These are phyloP conservation scores for Durio zibethinus DNA, from an alignment of 345 rosid genomes.

Conservation along the genomic window DNA sequence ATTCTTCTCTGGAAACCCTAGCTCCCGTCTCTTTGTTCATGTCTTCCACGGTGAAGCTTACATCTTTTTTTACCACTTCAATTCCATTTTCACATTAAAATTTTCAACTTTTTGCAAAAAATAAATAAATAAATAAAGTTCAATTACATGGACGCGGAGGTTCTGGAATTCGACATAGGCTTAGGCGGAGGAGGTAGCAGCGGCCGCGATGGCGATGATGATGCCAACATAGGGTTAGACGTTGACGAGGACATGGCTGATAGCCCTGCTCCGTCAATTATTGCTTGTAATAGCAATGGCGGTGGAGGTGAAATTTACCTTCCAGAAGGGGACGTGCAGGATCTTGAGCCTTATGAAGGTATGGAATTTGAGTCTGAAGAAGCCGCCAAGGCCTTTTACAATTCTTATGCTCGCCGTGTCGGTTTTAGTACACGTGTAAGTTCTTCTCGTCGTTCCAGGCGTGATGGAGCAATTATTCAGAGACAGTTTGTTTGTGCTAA, in stretches of 20 bases:
- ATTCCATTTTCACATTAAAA: neutral
- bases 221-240: conserved; percentile 27
- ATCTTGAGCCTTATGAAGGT: conserved; percentile 65
- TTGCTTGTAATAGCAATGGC: conserved; percentile 15
- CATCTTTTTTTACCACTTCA: neutral
- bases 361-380: conserved; percentile 67
- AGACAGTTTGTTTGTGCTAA: conserved; percentile 67
- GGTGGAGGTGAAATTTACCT: conserved; percentile 29
- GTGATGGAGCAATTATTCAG: conserved; percentile 67
- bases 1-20: neutral
- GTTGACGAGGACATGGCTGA: conserved; percentile 43
- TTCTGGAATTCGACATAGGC: conserved; percentile 44
- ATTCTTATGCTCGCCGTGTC: conserved; percentile 54
- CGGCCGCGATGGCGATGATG: conserved; percentile 38
- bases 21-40: neutral
- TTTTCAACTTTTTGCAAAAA: neutral
- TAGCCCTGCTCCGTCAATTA: conserved; percentile 29
- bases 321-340: conserved; percentile 38
- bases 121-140: neutral
- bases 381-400: conserved; percentile 63
- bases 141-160: conserved; percentile 34
- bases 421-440: conserved; percentile 54
- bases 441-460: conserved; percentile 59
- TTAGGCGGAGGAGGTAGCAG: conserved; percentile 40
- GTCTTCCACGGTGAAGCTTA: neutral